Evolutionary conservation across 108 stramenopile species (phyloP), one percentile per base, ranked within the genome.

Genomic region (Stephanodiscus triporus): DNA sequence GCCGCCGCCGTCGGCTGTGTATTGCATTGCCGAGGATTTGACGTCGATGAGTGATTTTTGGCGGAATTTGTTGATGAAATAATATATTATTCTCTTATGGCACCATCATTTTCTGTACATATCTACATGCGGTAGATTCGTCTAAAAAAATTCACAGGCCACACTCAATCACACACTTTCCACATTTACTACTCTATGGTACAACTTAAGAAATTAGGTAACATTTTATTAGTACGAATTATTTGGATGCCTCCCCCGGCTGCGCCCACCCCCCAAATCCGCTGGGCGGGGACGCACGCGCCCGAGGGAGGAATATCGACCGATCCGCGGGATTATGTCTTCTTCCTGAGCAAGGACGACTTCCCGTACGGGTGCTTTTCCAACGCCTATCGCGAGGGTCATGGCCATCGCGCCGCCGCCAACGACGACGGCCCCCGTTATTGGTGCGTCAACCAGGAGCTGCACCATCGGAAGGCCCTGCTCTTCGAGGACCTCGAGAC

Each of bases 1-100:
- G 78, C 78, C 78, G 78, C 78, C 78, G 68, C 78, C 78, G 78
- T 72, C 43, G 63, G 78, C 73, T 68, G 30, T 49, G 48, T 63
- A n/a, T 34, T 45, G 43, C 3, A 2, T 56, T 45, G 63, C 30
- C 23, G 48, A 48, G 34, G 42, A 53, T 7, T 51, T 32, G 13
- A 50, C 53, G 63, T 42, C 9, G 66, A 66, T 32, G 63, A 14
- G 16, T 37, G 30, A 29, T n/a, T n/a, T n/a, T n/a, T n/a, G n/a
- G n/a, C n/a, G n/a, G n/a, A n/a, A n/a, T n/a, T n/a, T n/a, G n/a
- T n/a, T n/a, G n/a, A n/a, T n/a, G n/a, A n/a, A n/a, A n/a, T n/a
- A n/a, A n/a, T n/a, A n/a, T n/a, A n/a, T n/a, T n/a, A n/a, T n/a
- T n/a, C n/a, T n/a, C n/a, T n/a, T n/a, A n/a, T n/a, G n/a, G n/a